A percentile compares a stretch with the other conserved stretches of the same genome.
phyloP scores from a whole-genome alignment of 2,329 filamentous ascomycete genomes.

The Erysiphe neolycopersici region DNA sequence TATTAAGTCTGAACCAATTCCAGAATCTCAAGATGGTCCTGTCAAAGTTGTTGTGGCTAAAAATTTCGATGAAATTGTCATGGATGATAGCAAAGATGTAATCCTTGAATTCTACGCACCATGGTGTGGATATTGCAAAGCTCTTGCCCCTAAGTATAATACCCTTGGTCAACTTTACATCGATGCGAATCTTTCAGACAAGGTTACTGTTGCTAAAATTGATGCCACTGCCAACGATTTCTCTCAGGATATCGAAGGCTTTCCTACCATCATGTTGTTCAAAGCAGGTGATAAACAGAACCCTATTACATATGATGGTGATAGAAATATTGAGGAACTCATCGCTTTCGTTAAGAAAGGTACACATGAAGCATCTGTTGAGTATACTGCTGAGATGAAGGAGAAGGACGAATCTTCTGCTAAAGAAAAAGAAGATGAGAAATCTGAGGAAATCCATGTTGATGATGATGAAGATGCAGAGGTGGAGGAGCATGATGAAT shows the following conservation, averaged over 20 bases:
- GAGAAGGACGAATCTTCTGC: constrained; percentile 21
- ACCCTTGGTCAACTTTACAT: constrained; percentile 59
- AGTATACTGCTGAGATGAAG: constrained; percentile 48
- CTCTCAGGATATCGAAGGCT: constrained; percentile 85
- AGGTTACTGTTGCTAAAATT: constrained; percentile 88
- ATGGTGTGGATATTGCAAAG: constrained; percentile 99
- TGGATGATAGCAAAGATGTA: constrained; percentile 89
- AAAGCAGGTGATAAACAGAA: constrained; percentile 65
- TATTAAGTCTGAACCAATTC: constrained; percentile 95
- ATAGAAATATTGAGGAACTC: constrained; percentile 75
- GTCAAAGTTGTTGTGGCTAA: constrained; percentile 78
- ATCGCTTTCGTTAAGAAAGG: constrained; percentile 84
- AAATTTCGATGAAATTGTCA: constrained; percentile 74
- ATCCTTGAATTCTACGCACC: constrained; percentile 96
- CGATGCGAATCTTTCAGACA: constrained; percentile 48
- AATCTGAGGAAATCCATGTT: neutral
- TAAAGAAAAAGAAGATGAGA: neutral
- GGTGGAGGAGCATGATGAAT: constrained; percentile 36
- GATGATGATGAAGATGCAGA: constrained; percentile 1
- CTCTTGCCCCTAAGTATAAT: constrained; percentile 86
- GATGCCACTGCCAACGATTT: constrained; percentile 93
- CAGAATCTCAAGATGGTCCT: constrained; percentile 73
- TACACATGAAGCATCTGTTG: constrained; percentile 24
- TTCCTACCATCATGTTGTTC: constrained; percentile 98
- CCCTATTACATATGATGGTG: constrained; percentile 66